phyloP scores from a whole-genome alignment of 2,329 filamentous ascomycete species.

The Fusarium neocosmosporiellum region DNA sequence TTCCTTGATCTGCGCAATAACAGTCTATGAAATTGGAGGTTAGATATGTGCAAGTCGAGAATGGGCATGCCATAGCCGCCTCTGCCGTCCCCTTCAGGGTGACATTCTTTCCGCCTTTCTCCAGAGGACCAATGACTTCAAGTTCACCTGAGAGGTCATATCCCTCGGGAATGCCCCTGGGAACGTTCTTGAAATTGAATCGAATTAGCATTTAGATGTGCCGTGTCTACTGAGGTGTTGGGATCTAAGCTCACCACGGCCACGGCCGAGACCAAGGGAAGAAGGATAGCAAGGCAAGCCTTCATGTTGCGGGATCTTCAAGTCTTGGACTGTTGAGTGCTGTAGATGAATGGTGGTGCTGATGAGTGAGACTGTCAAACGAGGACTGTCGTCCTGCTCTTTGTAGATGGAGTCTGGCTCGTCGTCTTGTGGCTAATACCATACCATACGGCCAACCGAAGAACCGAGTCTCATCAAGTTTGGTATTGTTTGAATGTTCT shows the following conservation, averaged over 20 bases:
- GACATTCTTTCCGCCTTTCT: background rate
- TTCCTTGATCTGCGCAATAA: conserved; percentile 1
- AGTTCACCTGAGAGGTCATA: background rate
- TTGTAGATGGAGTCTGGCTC: background rate
- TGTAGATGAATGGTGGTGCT: background rate
- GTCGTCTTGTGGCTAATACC: background rate
- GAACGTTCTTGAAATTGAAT: background rate
- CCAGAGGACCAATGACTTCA: background rate
- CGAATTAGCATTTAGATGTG: background rate
- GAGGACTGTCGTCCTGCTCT: background rate
- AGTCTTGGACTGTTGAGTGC: background rate
- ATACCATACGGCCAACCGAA: background rate
- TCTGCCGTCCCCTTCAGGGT: conserved; percentile 3
- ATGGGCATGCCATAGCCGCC: background rate
- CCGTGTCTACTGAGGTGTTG: background rate
- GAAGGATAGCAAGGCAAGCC: background rate
- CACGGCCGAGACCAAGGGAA: background rate
- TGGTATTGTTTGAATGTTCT: background rate
- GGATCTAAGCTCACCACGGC: background rate
- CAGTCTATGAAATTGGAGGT: background rate
- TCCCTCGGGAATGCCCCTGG: background rate
- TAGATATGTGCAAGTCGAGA: background rate
- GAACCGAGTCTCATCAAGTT: background rate
- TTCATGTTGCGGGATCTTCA: background rate
- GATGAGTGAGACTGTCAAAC: background rate